phyloP scores from a whole-genome alignment of 495 filamentous ascomycete genomes.

The Arthonia radiata region DNA sequence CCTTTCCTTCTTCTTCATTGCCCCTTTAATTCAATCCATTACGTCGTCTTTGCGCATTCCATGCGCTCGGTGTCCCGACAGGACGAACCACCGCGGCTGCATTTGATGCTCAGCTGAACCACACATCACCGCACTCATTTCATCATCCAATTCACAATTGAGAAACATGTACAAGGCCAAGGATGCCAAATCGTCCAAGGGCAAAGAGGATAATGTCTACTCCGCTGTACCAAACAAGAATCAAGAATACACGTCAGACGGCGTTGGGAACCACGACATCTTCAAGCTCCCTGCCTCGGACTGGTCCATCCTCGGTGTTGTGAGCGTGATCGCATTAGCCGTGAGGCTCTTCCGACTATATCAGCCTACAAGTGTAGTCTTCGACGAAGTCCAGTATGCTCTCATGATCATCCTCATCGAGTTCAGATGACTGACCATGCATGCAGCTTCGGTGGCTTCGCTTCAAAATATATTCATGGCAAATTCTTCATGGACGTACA shows the following conservation, averaged over 20 bases:
- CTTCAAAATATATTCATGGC: conserved; percentile 95
- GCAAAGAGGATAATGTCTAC: too few relatives aligned
- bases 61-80: too few relatives aligned
- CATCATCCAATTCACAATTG: too few relatives aligned
- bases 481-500: conserved; percentile 99
- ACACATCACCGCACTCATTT: too few relatives aligned
- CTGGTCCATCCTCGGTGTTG: conserved; percentile 42
- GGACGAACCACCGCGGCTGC: too few relatives aligned
- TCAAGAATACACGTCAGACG: conserved; percentile 37
- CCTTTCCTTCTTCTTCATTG: too few relatives aligned
- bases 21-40: too few relatives aligned
- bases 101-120: too few relatives aligned
- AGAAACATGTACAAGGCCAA: too few relatives aligned
- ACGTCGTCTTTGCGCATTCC: too few relatives aligned
- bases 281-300: conserved; percentile 44
- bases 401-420: not conserved
- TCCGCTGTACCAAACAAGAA: too few relatives aligned
- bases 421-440: conserved; percentile 3
- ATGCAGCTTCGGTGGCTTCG: conserved; percentile 81
- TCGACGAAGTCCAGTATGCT: conserved; percentile 89
- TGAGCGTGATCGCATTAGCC: conserved; percentile 51
- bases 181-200: too few relatives aligned
- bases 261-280: conserved; percentile 40
- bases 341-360: conserved; percentile 91
- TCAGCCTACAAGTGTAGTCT: conserved; percentile 87